These are phyloP conservation scores for Passiflora organensis DNA, from an alignment of 345 rosid genomes.

Conservation along the genomic window DNA sequence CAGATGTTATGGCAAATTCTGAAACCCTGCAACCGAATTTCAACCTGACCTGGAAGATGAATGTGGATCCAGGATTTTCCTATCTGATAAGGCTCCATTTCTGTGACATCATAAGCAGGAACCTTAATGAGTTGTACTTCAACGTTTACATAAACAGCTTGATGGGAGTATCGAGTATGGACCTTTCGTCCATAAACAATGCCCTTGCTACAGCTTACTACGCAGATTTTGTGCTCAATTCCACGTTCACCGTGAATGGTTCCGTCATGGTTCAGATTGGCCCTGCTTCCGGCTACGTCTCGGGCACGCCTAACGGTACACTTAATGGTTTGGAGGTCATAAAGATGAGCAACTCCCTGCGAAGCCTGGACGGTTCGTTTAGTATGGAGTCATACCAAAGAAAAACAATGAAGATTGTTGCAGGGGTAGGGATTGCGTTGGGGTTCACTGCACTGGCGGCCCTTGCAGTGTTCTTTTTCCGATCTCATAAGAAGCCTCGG, in stretches of 20 bases:
- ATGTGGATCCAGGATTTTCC: constrained; percentile 46
- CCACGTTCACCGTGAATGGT: constrained; percentile 41
- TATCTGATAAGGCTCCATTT: constrained; percentile 71
- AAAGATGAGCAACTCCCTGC: constrained; percentile 53
- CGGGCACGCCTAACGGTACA: constrained; percentile 50
- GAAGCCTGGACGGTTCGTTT: constrained; percentile 54
- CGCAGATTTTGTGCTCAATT: constrained; percentile 46
- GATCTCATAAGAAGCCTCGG: constrained; percentile 49
- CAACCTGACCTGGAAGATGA: constrained; percentile 70
- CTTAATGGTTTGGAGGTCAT: constrained; percentile 76
- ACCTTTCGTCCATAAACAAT: constrained; percentile 45
- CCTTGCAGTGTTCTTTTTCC: constrained; percentile 35
- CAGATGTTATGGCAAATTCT: constrained; percentile 48
- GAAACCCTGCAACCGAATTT: constrained; percentile 45
- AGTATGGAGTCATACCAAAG: constrained; percentile 29
- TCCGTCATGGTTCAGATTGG: constrained; percentile 62
- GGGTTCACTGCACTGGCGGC: constrained; percentile 42
- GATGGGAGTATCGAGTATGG: constrained; percentile 36
- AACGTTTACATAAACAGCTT: constrained; percentile 56
- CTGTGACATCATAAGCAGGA: constrained; percentile 74
- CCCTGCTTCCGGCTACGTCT: constrained; percentile 30
- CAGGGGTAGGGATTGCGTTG: constrained; percentile 46
- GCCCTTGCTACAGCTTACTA: constrained; percentile 53
- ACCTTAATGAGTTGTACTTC: constrained; percentile 55
- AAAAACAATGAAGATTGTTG: constrained; percentile 44